Base-by-base conservation (phyloP, 1,284 basidiomycete genomes). In the Tranzscheliella williamsii region DNA sequence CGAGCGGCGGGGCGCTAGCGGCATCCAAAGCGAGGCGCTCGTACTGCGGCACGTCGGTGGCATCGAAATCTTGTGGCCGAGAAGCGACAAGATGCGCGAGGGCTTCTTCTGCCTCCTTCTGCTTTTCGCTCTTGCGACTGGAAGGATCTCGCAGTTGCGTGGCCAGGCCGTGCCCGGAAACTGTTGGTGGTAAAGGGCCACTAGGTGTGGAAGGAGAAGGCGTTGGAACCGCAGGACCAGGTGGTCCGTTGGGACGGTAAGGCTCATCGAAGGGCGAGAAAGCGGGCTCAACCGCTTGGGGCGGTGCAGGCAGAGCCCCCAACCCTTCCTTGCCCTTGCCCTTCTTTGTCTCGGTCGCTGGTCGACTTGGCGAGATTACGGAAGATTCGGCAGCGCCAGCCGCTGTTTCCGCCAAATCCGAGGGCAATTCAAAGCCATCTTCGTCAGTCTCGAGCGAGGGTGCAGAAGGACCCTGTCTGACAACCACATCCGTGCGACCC, bases 191-290 rank as follows among this genome's bases (percentile, higher is more conserved):
- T 9, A 29, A n/a, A 9, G 26, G 26, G 18, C 32, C 11, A 34
- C 32, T 17, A 15, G 32, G 32, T 13, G 32, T 34, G 32, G 42
- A 16, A 8, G 43, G 45, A 1, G 39, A 35, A 17, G 44, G 35
- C 0, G 27, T 18, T 0, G 53, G 45, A 11, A 43, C 17, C 12
- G 18, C 5, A 4, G 32, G 8, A 3, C 42, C 33, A 15, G 56
- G 55, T 4, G 56, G 54, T 4, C 38, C 31, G 9, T 45, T 9
- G 17, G 45, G 18, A 5, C 56, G 47, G 27, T 70, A 70, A 0
- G 67, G 67, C 43, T 67, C 38, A 23, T 70, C 67, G 30, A 70
- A 70, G 12, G 45, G 67, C 27, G 65, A 70, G 18, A 67, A 70
- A 4, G 64, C 45, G 2, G 64, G 24, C 17, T 58, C 36, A 18